A percentile compares a stretch with the other conserved stretches of the same genome.
Evolutionary conservation across 306 rosid genomes (phyloP).

Genomic region (Prinsepia uniflora): DNA sequence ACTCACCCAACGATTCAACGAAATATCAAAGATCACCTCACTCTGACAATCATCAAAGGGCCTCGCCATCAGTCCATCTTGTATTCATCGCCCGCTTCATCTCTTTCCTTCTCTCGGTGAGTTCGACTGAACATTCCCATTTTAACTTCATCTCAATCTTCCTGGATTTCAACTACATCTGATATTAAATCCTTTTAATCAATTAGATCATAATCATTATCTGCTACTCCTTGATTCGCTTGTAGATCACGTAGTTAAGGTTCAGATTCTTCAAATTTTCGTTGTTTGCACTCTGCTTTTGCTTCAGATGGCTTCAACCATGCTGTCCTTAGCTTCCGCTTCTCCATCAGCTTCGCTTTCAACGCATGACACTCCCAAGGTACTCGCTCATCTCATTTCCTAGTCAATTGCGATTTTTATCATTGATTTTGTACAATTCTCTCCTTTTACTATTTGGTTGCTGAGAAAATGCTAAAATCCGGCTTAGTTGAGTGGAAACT

Average conservation of each 20-base stretch:
- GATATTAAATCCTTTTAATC: neutral
- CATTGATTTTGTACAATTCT: neutral
- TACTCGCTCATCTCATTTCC: neutral
- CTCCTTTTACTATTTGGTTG: constrained; percentile 2
- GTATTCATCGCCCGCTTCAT: constrained; percentile 6
- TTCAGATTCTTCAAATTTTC: neutral
- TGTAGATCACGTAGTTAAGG: neutral
- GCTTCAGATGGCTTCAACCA: constrained; percentile 51
- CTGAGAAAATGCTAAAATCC: constrained; percentile 13
- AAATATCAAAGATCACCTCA: neutral
- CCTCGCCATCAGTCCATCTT: neutral
- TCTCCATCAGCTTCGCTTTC: constrained; percentile 49
- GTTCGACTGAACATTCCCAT: neutral
- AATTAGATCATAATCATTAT: neutral
- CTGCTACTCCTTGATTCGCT: neutral
- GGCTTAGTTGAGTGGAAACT: neutral
- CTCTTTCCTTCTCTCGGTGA: neutral
- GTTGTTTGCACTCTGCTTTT: neutral
- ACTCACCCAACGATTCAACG: neutral
- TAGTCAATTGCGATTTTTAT: neutral
- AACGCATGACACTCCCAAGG: constrained; percentile 42
- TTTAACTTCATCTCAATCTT: constrained; percentile 11
- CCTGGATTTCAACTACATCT: neutral
- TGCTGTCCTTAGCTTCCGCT: constrained; percentile 49
- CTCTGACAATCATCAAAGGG: neutral